A percentile compares a stretch with the other conserved stretches of the same genome.
Evolutionary conservation across 257 asterid genomes (phyloP).

Genomic region (Nicotiana otophora): DNA sequence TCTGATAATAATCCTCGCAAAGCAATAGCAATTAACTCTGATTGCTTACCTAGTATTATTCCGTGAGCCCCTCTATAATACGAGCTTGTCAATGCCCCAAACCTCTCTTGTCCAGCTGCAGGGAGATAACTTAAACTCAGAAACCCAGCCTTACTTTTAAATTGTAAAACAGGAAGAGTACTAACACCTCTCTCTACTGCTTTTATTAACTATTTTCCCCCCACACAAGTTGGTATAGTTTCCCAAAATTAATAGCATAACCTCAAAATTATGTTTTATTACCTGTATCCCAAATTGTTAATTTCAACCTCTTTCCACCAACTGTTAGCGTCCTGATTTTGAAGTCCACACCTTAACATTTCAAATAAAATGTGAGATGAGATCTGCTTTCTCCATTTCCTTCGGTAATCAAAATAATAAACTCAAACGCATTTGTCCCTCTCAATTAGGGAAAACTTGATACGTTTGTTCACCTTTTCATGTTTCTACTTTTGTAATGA

Average conservation of each 20-base stretch:
- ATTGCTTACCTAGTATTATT: conserved; percentile 57
- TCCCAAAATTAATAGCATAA: not conserved
- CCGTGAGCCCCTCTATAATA: conserved; percentile 94
- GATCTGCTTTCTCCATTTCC: not conserved
- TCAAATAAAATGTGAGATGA: not conserved
- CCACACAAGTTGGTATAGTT: not conserved
- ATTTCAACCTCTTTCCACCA: conserved; percentile 67
- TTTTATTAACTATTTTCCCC: not conserved
- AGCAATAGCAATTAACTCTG: not conserved
- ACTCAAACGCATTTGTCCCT: not conserved
- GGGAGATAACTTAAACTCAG: not conserved
- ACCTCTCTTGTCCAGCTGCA: conserved; percentile 92
- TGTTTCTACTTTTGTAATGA: not conserved
- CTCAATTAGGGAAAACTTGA: not conserved
- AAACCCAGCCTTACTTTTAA: not conserved
- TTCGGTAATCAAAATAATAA: not conserved
- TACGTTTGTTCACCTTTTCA: not conserved
- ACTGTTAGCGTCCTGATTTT: conserved; percentile 69
- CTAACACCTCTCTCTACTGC: not conserved
- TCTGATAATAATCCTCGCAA: not conserved
- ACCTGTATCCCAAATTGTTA: conserved; percentile 98
- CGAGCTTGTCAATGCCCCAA: conserved; percentile 63
- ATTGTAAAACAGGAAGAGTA: not conserved
- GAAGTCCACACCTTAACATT: conserved; percentile 77
- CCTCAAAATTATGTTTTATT: not conserved